Conservation (phyloP, 805 yeast species). For the Kodamaea laetipori region DNA sequence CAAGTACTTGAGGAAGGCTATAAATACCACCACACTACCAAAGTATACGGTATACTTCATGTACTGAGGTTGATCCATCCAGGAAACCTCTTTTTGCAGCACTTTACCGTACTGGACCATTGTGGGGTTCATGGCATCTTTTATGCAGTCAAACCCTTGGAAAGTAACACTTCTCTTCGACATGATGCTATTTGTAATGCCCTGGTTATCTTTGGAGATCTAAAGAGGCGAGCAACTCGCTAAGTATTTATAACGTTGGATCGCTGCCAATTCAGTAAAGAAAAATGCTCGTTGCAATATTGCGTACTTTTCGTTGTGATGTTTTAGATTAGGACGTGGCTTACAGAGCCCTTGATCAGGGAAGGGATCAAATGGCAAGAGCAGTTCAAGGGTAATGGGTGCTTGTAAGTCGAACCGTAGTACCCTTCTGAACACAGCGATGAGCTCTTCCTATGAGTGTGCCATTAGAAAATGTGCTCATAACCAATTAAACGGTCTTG, state of each 20-base stretch:
- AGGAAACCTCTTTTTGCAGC: conserved; percentile 35
- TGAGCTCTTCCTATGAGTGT: too few relatives aligned
- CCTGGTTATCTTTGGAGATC: conserved; percentile 1
- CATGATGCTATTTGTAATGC: conserved; percentile 1
- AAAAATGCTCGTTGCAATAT: neutral
- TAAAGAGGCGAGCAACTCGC: conserved; percentile 8
- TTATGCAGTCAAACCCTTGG: conserved; percentile 43
- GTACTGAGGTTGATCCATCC: conserved; percentile 31
- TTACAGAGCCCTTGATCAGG: too few relatives aligned
- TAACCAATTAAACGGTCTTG: too few relatives aligned
- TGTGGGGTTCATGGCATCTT: conserved; percentile 27
- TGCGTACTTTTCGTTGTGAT: neutral
- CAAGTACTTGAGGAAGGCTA: conserved; percentile 36
- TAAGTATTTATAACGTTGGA: too few relatives aligned
- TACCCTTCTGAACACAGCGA: too few relatives aligned
- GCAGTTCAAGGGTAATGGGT: too few relatives aligned
- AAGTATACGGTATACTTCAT: conserved; percentile 44
- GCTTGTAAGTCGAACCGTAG: too few relatives aligned
- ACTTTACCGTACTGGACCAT: conserved; percentile 21
- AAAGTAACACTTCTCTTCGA: conserved; percentile 21
- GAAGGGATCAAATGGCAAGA: too few relatives aligned
- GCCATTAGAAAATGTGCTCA: too few relatives aligned
- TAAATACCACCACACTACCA: conserved; percentile 37
- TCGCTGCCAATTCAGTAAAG: neutral
- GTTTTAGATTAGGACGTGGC: too few relatives aligned